Evolutionary conservation across 441 rosid species (phyloP).

Genomic region (Hura crepitans): DNA sequence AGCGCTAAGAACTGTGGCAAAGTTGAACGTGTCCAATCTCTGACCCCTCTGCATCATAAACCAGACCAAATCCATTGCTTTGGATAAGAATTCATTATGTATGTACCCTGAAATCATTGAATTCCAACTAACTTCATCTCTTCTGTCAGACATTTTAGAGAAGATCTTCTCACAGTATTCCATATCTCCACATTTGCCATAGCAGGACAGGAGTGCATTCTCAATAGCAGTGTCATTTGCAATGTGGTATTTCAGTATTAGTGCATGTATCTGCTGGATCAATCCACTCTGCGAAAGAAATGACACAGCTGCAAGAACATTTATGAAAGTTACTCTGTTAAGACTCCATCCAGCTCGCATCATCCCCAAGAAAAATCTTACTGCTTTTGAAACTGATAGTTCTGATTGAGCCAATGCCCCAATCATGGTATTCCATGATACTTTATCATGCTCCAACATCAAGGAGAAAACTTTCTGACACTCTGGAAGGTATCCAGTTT

Average conservation of each 20-base stretch:
- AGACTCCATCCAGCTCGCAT: conserved; percentile 57
- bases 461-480: conserved; percentile 53
- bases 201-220: conserved; percentile 76
- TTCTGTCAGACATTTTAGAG: conserved; percentile 65
- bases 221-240: conserved; percentile 53
- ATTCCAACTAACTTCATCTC: conserved; percentile 79
- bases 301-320: conserved; percentile 57
- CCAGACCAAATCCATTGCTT: conserved; percentile 82
- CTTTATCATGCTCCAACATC: conserved; percentile 70
- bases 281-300: conserved; percentile 46
- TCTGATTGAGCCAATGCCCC: conserved; percentile 68
- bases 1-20: conserved; percentile 92
- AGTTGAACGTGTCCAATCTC: conserved; percentile 63
- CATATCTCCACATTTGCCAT: conserved; percentile 76
- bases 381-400: conserved; percentile 42
- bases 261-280: conserved; percentile 62
- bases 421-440: conserved; percentile 82
- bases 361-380: conserved; percentile 49
- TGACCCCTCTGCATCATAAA: conserved; percentile 68
- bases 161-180: conserved; percentile 70
- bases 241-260: conserved; percentile 47
- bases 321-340: conserved; percentile 64
- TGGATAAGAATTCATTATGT: conserved; percentile 58
- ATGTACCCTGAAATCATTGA: conserved; percentile 86
- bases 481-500: conserved; percentile 44